Evolutionary conservation across 2,329 filamentous ascomycete species (phyloP).

Genomic region (Mariannaea sp.): DNA sequence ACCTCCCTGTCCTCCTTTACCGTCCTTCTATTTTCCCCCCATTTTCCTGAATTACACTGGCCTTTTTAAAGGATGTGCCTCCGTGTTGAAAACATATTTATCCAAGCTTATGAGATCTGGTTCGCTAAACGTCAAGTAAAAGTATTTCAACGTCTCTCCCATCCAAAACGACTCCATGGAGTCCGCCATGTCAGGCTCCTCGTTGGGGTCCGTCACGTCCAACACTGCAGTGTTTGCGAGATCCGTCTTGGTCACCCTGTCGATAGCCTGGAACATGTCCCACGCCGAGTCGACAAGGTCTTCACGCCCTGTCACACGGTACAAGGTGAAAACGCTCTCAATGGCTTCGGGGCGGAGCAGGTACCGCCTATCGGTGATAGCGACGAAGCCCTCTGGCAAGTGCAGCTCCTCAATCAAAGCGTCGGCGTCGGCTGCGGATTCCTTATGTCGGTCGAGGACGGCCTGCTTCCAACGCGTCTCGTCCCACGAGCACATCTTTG

Average conservation of each 20-base stretch:
- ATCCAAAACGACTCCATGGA: conserved; percentile 60
- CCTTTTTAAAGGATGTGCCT: conserved; percentile 33
- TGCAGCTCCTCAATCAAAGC: conserved; percentile 37
- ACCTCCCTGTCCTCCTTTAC: not conserved
- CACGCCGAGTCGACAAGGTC: conserved; percentile 56
- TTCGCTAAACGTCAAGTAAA: conserved; percentile 36
- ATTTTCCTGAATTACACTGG: conserved; percentile 12
- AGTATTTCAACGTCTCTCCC: conserved; percentile 41
- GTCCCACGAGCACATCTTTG: conserved; percentile 45
- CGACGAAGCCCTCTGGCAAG: conserved; percentile 65
- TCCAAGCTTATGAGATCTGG: conserved; percentile 51
- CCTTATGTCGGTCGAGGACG: conserved; percentile 30
- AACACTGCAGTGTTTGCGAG: conserved; percentile 55
- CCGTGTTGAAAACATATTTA: conserved; percentile 37
- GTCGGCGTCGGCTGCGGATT: conserved; percentile 30
- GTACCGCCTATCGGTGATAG: conserved; percentile 56
- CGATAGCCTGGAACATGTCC: conserved; percentile 57
- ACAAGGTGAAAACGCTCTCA: conserved; percentile 59
- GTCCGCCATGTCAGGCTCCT: conserved; percentile 52
- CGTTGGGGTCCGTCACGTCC: conserved; percentile 42
- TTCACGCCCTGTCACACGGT: conserved; percentile 54
- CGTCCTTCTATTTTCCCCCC: not conserved
- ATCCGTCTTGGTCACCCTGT: conserved; percentile 52
- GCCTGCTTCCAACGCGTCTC: conserved; percentile 44
- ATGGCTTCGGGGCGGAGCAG: conserved; percentile 59